These are phyloP conservation scores for Cordyceps farinosa DNA, from an alignment of 2,329 filamentous ascomycete genomes.

Conservation along the genomic window DNA sequence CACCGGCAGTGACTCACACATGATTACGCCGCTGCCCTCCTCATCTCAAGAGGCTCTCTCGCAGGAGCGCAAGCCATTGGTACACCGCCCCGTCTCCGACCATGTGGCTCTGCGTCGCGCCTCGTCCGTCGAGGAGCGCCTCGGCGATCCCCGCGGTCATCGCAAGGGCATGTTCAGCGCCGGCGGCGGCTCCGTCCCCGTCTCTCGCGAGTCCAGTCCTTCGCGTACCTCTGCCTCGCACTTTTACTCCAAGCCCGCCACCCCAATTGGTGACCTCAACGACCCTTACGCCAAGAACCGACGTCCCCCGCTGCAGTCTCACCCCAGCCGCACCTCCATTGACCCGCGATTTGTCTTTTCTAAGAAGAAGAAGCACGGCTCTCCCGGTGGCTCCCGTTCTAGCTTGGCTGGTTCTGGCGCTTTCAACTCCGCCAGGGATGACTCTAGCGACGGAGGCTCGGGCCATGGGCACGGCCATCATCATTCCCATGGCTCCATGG, in stretches of 20 bases:
- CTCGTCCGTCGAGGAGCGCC: constrained; percentile 37
- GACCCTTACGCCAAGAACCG: constrained; percentile 85
- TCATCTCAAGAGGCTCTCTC: constrained; percentile 49
- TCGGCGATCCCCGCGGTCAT: constrained; percentile 38
- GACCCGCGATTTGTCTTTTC: constrained; percentile 83
- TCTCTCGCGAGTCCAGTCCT: constrained; percentile 61
- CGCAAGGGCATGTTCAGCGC: constrained; percentile 53
- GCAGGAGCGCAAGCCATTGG: constrained; percentile 37
- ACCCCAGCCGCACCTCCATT: constrained; percentile 58
- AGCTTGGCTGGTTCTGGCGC: constrained; percentile 48
- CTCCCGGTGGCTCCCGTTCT: constrained; percentile 50
- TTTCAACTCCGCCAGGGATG: constrained; percentile 32
- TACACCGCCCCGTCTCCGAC: constrained; percentile 42
- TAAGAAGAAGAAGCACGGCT: constrained; percentile 64
- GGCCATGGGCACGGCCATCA: constrained; percentile 23
- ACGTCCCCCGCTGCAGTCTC: constrained; percentile 65
- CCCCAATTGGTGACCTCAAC: constrained; percentile 73
- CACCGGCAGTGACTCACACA: constrained; percentile 39
- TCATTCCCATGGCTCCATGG: constrained; percentile 73
- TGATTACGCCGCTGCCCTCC: constrained; percentile 69
- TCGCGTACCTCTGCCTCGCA: constrained; percentile 59
- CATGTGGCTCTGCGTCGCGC: constrained; percentile 41
- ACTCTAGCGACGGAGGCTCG: constrained; percentile 31
- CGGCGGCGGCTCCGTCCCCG: constrained; percentile 52
- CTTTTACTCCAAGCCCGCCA: constrained; percentile 70